phyloP scores from a whole-genome alignment of 2,329 filamentous ascomycete genomes.

The Blastomyces percursus region DNA sequence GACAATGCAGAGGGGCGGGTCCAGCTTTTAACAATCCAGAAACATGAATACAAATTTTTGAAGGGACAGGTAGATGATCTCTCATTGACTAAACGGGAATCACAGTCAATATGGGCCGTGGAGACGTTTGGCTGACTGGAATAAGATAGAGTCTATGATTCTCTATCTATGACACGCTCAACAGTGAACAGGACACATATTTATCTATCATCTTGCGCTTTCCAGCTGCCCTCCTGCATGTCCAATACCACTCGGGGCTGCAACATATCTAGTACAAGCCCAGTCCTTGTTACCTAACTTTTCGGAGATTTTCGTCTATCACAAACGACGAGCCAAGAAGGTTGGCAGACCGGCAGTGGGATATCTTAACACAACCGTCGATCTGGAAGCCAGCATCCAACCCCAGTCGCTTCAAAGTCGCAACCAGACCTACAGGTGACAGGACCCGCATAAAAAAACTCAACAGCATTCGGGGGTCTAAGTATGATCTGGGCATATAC shows the following conservation, averaged over 20 bases:
- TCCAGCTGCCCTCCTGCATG: not conserved
- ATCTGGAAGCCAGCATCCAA: not conserved
- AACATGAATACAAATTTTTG: no score
- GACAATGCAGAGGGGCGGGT: not conserved
- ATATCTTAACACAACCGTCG: not conserved
- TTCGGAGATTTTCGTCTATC: not conserved
- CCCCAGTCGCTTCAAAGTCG: not conserved
- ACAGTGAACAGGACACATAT: not conserved
- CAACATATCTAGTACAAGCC: not conserved
- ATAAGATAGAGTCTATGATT: not conserved
- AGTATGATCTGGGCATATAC: not conserved
- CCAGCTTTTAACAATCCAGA: not conserved
- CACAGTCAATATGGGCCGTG: not conserved
- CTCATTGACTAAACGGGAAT: no score
- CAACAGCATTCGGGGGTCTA: not conserved
- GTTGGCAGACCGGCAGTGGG: no score
- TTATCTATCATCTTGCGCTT: not conserved
- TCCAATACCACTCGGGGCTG: not conserved
- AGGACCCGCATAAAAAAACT: not conserved
- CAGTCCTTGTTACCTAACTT: not conserved
- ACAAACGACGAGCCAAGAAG: not conserved
- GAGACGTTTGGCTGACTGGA: not conserved
- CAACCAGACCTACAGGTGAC: not conserved
- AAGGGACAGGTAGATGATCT: no score
- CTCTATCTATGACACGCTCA: not conserved